Percentiles rank a stretch among this genome's conserved stretches.
These are phyloP conservation scores for Abrus precatorius DNA, from an alignment of 306 rosid genomes.

Conservation along the genomic window DNA sequence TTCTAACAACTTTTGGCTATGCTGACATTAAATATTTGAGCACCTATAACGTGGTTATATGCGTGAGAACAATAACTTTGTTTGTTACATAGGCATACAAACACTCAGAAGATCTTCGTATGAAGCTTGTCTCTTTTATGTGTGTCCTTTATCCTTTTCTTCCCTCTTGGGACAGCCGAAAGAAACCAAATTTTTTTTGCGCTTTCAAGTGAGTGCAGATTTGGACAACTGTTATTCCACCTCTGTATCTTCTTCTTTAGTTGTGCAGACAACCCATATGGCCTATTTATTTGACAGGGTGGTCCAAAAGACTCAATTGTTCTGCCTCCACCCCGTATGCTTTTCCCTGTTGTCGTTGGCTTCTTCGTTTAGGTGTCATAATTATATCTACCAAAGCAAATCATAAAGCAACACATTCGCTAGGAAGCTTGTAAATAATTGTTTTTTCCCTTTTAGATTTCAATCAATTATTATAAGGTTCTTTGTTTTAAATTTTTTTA, in stretches of 20 bases:
- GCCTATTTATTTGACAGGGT: slow-evolving; percentile 60
- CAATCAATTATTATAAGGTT: slow-evolving; percentile 43
- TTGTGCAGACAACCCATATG: slow-evolving; percentile 59
- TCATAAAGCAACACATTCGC: slow-evolving; percentile 53
- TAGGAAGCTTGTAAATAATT: slow-evolving; percentile 46
- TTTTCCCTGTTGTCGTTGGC: slow-evolving; percentile 55
- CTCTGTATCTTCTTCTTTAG: slow-evolving; percentile 46
- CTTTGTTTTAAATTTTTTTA: slow-evolving; percentile 5
- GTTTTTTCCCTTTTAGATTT: slow-evolving; percentile 39
- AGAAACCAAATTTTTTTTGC: slow-evolving; percentile 53
- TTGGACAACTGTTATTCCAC: slow-evolving; percentile 61
- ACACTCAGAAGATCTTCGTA: slow-evolving; percentile 38
- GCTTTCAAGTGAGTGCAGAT: slow-evolving; percentile 61
- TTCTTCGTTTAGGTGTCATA: slow-evolving; percentile 51
- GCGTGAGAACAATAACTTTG: slow-evolving; percentile 48
- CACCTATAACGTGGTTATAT: slow-evolving; percentile 12
- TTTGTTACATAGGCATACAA: slow-evolving; percentile 37
- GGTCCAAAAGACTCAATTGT: slow-evolving; percentile 62
- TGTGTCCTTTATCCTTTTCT: slow-evolving; percentile 79
- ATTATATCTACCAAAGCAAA: slow-evolving; percentile 55
- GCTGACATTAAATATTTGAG: slow-evolving; percentile 35
- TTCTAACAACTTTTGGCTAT: slow-evolving; percentile 46
- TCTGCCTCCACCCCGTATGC: slow-evolving; percentile 54
- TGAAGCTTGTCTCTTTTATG: slow-evolving; percentile 55
- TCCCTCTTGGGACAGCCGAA: slow-evolving; percentile 77